These are phyloP conservation scores for Penicillium cosmopolitanum DNA, from an alignment of 495 filamentous ascomycete species.

Conservation along the genomic window DNA sequence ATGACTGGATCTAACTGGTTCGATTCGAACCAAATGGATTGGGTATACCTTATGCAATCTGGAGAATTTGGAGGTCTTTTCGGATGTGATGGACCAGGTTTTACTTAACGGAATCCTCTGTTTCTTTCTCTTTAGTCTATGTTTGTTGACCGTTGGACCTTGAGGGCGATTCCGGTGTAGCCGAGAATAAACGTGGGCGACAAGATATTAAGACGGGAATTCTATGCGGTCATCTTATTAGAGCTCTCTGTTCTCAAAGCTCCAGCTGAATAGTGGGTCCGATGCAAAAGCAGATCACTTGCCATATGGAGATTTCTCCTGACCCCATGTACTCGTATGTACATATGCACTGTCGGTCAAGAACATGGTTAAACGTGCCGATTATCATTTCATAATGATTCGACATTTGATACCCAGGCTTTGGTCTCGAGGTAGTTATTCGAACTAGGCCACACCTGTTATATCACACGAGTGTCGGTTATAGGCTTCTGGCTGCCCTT, in stretches of 20 bases:
- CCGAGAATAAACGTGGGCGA: not conserved
- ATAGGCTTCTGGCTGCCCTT: no score
- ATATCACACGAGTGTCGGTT: no score
- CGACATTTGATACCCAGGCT: no score
- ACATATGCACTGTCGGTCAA: not conserved
- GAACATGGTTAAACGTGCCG: not conserved
- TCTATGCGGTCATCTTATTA: not conserved
- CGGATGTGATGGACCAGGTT: not conserved
- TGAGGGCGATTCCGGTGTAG: not conserved
- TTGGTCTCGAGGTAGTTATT: no score
- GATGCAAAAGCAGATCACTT: constrained; percentile 1
- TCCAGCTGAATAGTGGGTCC: constrained; percentile 2
- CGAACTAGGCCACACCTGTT: no score
- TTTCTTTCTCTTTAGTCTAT: not conserved
- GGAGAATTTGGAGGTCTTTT: not conserved
- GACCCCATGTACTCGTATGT: not conserved
- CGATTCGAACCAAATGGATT: not conserved
- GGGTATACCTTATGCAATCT: constrained; percentile 3
- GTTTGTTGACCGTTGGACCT: no score
- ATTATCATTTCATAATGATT: not conserved
- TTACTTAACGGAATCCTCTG: not conserved
- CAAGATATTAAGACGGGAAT: not conserved
- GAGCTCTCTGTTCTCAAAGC: not conserved
- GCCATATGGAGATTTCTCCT: constrained; percentile 5
- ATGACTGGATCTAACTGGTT: not conserved